These are phyloP conservation scores for Furcasterigmium furcatum DNA, from an alignment of 2,329 filamentous ascomycete genomes.

Conservation along the genomic window DNA sequence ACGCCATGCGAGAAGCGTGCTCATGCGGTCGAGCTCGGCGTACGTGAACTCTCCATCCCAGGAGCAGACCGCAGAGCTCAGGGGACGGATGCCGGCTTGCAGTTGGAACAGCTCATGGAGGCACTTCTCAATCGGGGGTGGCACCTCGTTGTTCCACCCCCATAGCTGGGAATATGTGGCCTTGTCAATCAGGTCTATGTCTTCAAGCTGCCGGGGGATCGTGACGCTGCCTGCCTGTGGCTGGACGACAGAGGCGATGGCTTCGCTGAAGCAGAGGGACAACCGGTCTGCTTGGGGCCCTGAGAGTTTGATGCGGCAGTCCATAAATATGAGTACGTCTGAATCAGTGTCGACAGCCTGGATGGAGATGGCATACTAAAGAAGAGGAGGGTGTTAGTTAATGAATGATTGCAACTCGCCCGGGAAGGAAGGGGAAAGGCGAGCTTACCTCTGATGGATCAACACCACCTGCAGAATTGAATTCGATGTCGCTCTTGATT, in stretches of 20 bases:
- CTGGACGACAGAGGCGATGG: background rate
- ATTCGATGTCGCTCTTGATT: background rate
- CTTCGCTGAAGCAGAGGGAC: background rate
- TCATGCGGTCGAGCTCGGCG: conserved; percentile 1
- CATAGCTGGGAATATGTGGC: background rate
- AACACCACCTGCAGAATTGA: background rate
- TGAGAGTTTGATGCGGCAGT: background rate
- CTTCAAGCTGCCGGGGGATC: too few species aligned
- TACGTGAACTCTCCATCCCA: conserved; percentile 3
- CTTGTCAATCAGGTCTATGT: background rate
- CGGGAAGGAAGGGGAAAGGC: background rate
- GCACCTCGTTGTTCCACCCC: background rate
- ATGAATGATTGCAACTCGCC: background rate
- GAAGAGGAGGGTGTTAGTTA: background rate
- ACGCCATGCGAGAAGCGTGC: conserved; percentile 2
- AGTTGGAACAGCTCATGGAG: background rate
- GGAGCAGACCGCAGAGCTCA: background rate
- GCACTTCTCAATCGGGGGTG: background rate
- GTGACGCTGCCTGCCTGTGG: background rate
- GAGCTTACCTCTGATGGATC: background rate
- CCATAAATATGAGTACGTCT: background rate
- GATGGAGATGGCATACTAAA: background rate
- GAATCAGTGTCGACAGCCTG: background rate
- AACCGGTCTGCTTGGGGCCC: background rate
- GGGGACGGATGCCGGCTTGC: background rate